Conservation (phyloP, 2,329 filamentous ascomycete genomes). For the Apiospora aurea region DNA sequence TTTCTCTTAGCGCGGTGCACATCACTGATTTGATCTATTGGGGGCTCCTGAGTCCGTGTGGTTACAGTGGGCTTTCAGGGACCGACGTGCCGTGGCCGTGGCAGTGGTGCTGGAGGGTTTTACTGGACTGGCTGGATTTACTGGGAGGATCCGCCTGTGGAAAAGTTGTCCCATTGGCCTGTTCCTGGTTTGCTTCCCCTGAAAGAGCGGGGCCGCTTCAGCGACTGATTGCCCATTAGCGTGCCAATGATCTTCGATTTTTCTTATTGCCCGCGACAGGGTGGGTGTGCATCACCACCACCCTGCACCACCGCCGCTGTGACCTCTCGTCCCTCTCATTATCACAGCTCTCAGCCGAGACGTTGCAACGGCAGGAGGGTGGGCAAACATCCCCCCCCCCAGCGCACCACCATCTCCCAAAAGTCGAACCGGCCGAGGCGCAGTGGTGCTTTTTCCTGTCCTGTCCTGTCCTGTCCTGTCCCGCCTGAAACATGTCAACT, state of each 20-base stretch:
- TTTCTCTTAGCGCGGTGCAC: not conserved
- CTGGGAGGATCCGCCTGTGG: not conserved
- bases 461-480: too few species aligned
- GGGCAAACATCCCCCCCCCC: not conserved
- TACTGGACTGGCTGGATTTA: not conserved
- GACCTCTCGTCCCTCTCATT: not conserved
- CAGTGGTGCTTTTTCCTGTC: not conserved
- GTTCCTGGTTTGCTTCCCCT: not conserved
- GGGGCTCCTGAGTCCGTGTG: not conserved
- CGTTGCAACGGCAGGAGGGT: not conserved
- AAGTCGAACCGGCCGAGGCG: not conserved
- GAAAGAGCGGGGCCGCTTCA: constrained; percentile 17
- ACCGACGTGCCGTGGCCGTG: not conserved
- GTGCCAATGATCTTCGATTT: constrained; percentile 19
- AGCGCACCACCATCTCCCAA: not conserved
- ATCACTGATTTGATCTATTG: not conserved
- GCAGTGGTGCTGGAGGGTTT: too few species aligned
- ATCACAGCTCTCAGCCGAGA: not conserved
- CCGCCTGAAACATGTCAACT: constrained; percentile 15
- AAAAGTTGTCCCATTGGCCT: not conserved
- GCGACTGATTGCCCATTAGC: not conserved
- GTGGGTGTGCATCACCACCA: constrained; percentile 10
- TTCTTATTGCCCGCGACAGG: not conserved
- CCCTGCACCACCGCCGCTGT: not conserved
- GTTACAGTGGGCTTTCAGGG: constrained; percentile 1